Conservation (phyloP, 495 filamentous ascomycete genomes). For the Hypoxylon trugodes region DNA sequence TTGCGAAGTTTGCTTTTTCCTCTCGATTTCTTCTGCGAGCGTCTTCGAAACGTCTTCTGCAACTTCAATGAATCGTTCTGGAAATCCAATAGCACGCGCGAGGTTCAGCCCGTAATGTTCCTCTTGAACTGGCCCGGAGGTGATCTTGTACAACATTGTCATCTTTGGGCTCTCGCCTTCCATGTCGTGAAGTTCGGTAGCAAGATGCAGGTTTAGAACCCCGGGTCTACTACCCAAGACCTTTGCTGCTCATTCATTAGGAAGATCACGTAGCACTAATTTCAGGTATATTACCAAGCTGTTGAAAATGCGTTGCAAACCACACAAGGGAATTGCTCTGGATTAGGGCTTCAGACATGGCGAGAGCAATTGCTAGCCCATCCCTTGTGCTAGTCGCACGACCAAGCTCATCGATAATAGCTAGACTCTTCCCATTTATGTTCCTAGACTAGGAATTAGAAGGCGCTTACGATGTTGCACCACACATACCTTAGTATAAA, state of each 20-base stretch:
- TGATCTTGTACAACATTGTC: conserved; percentile 86
- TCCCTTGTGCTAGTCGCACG: conserved; percentile 90
- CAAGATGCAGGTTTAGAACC: conserved; percentile 83
- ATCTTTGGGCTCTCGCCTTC: conserved; percentile 60
- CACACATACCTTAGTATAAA: conserved; percentile 75
- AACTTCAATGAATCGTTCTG: conserved; percentile 68
- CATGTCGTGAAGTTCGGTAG: conserved; percentile 66
- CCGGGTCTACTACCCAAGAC: conserved; percentile 77
- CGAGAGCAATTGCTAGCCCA: conserved; percentile 87
- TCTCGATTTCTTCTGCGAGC: conserved; percentile 62
- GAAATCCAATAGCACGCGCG: conserved; percentile 78
- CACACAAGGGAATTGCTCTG: conserved; percentile 79
- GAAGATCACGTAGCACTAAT: not conserved
- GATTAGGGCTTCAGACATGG: conserved; percentile 86
- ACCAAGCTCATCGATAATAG: conserved; percentile 92
- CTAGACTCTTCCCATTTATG: conserved; percentile 75
- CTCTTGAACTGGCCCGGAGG: conserved; percentile 72
- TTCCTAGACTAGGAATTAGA: conserved; percentile 57
- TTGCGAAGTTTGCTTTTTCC: conserved; percentile 63
- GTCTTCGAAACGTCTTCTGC: conserved; percentile 71
- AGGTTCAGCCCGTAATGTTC: conserved; percentile 82
- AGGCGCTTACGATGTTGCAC: conserved; percentile 50
- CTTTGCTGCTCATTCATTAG: conserved; percentile 54
- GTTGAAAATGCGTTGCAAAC: conserved; percentile 93
- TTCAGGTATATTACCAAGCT: conserved; percentile 61